phyloP scores from a whole-genome alignment of 192 early-diverging fungal genomes.

The Coemansia sp. region DNA sequence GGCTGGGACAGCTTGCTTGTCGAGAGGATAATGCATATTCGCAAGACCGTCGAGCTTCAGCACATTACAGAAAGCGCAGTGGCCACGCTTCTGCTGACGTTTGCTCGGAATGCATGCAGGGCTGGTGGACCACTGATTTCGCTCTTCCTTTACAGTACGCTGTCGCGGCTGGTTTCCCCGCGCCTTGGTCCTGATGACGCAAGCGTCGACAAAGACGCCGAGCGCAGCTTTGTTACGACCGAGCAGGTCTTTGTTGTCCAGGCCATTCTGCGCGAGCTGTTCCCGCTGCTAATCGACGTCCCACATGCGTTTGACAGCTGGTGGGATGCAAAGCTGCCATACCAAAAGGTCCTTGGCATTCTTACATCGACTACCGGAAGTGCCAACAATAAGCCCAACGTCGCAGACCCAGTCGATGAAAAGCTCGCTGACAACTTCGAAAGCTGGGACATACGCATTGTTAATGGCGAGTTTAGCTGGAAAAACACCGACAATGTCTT shows the following conservation, averaged over 20 bases:
- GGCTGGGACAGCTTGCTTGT: constrained; percentile 19
- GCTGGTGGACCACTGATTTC: constrained; percentile 31
- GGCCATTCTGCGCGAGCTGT: constrained; percentile 31
- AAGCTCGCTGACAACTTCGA: neutral
- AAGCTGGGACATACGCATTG: constrained; percentile 8
- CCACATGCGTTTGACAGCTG: constrained; percentile 38
- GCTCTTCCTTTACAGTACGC: constrained; percentile 31
- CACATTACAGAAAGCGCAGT: neutral
- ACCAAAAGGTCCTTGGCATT: constrained; percentile 9
- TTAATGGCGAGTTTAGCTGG: constrained; percentile 15
- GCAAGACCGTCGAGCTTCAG: constrained; percentile 12
- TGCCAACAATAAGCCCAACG: neutral
- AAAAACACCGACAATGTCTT: neutral
- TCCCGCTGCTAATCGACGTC: constrained; percentile 35
- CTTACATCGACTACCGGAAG: neutral
- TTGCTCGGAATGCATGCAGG: constrained; percentile 18
- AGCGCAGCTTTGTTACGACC: constrained; percentile 4
- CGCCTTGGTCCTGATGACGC: neutral
- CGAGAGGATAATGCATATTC: constrained; percentile 1
- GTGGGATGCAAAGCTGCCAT: constrained; percentile 33
- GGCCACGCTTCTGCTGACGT: constrained; percentile 5
- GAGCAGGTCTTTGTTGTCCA: constrained; percentile 40
- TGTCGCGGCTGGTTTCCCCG: neutral
- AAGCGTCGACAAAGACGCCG: neutral
- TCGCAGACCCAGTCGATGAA: neutral